These are phyloP conservation scores for Dryas alaskensis DNA, from an alignment of 306 rosid species.

Conservation along the genomic window DNA sequence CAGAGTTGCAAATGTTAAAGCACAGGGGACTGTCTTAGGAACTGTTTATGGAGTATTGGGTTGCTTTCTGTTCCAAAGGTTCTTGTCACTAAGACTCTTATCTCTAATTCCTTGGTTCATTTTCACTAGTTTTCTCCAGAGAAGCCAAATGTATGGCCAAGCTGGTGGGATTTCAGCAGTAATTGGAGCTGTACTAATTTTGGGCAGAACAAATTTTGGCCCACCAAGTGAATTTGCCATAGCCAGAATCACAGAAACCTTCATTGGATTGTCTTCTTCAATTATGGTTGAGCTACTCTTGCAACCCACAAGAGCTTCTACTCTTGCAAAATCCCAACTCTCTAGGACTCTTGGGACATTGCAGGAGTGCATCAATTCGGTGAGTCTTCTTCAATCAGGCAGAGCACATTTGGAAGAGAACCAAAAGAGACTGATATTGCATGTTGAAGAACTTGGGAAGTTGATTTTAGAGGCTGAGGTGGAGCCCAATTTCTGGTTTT, in stretches of 20 bases:
- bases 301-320: slow-evolving; percentile 57
- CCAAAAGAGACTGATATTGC: slow-evolving; percentile 27
- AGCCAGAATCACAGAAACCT: slow-evolving; percentile 55
- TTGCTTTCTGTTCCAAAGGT: slow-evolving; percentile 46
- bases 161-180: slow-evolving; percentile 70
- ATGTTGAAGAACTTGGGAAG: slow-evolving; percentile 36
- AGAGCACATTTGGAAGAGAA: slow-evolving; percentile 25
- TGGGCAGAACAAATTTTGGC: slow-evolving; percentile 58
- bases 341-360: slow-evolving; percentile 39
- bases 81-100: slow-evolving; percentile 39
- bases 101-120: slow-evolving; percentile 74
- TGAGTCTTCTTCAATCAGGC: slow-evolving; percentile 28
- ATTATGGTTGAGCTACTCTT: slow-evolving; percentile 48
- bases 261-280: slow-evolving; percentile 56
- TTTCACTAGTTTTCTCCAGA: slow-evolving; percentile 59
- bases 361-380: slow-evolving; percentile 35
- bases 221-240: slow-evolving; percentile 63
- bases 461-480: slow-evolving; percentile 52
- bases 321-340: slow-evolving; percentile 42
- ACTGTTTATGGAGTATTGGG: slow-evolving; percentile 60
- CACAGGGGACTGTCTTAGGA: slow-evolving; percentile 69
- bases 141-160: slow-evolving; percentile 60
- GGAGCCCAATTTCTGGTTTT: slow-evolving; percentile 72
- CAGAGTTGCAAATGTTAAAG: slow-evolving; percentile 53
- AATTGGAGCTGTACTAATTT: slow-evolving; percentile 55